phyloP scores from a whole-genome alignment of 2,329 filamentous ascomycete species.

The Fusarium albosuccineum region DNA sequence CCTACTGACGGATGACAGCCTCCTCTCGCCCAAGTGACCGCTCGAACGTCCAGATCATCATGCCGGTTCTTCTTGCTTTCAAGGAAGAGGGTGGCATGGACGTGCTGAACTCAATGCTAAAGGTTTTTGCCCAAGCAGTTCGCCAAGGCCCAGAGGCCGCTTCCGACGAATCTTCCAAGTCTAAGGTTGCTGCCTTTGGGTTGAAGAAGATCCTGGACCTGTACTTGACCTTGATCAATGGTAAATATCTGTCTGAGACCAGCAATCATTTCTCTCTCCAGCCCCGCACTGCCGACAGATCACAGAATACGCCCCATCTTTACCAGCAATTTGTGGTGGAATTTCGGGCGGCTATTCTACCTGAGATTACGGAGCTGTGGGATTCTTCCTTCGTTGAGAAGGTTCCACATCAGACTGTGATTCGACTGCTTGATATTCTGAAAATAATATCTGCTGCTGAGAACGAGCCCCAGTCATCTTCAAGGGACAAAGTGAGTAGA shows the following conservation, averaged over 20 bases:
- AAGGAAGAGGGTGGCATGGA: slow-evolving; percentile 83
- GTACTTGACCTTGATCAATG: slow-evolving; percentile 80
- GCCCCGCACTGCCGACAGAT: slow-evolving; percentile 56
- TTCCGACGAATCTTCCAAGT: slow-evolving; percentile 59
- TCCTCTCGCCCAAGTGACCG: slow-evolving; percentile 62
- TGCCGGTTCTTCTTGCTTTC: slow-evolving; percentile 87
- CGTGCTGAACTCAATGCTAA: slow-evolving; percentile 78
- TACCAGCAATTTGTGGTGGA: slow-evolving; percentile 87
- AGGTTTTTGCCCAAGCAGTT: slow-evolving; percentile 66
- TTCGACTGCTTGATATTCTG: slow-evolving; percentile 85
- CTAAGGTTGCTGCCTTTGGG: slow-evolving; percentile 66
- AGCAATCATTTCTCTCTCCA: slow-evolving; percentile 65
- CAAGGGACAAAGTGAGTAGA: slow-evolving; percentile 68
- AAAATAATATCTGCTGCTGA: slow-evolving; percentile 84
- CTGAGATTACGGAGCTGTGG: slow-evolving; percentile 84
- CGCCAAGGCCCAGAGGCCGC: slow-evolving; percentile 55
- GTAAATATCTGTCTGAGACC: slow-evolving; percentile 85
- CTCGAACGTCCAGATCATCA: slow-evolving; percentile 68
- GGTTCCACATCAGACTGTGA: slow-evolving; percentile 80
- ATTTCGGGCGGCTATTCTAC: slow-evolving; percentile 82
- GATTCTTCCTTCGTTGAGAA: slow-evolving; percentile 86
- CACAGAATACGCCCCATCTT: slow-evolving; percentile 55
- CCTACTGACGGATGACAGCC: slow-evolving; percentile 43
- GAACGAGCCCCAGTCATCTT: slow-evolving; percentile 74
- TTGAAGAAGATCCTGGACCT: slow-evolving; percentile 89